A percentile compares a stretch with the other conserved stretches of the same genome.
These are phyloP conservation scores for Colletotrichum sp. DNA, from an alignment of 2,329 filamentous ascomycete species.

Conservation along the genomic window DNA sequence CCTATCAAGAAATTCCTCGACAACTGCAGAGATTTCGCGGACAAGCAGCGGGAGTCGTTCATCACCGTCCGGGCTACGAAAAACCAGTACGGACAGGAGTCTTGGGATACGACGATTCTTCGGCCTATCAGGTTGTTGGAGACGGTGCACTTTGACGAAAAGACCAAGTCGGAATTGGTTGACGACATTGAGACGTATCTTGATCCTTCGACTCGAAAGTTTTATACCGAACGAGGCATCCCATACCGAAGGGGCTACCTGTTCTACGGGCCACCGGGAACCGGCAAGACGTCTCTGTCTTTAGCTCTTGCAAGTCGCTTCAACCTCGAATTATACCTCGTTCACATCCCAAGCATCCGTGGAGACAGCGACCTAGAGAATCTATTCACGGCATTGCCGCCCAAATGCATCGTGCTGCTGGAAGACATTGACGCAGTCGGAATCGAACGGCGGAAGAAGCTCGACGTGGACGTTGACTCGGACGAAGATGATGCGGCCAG, in stretches of 20 bases:
- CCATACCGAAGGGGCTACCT: slow-evolving; percentile 78
- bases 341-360: slow-evolving; percentile 63
- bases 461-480: slow-evolving; percentile 13
- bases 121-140: slow-evolving; percentile 28
- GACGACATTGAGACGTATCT: slow-evolving; percentile 74
- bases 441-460: slow-evolving; percentile 23
- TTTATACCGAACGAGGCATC: slow-evolving; percentile 76
- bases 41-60: slow-evolving; percentile 38
- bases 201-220: slow-evolving; percentile 57
- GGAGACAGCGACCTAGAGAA: slow-evolving; percentile 33
- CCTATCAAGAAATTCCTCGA: slow-evolving; percentile 35
- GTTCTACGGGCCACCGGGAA: slow-evolving; percentile 75
- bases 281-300: slow-evolving; percentile 78
- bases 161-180: slow-evolving; percentile 67
- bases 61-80: slow-evolving; percentile 40
- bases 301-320: slow-evolving; percentile 74
- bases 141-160: slow-evolving; percentile 41
- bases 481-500: slow-evolving; percentile 29
- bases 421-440: slow-evolving; percentile 31
- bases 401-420: slow-evolving; percentile 27
- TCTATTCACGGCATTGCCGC: slow-evolving; percentile 32
- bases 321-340: slow-evolving; percentile 76
- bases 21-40: slow-evolving; percentile 33
- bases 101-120: slow-evolving; percentile 41
- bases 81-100: slow-evolving; percentile 26